A percentile compares a stretch with the other conserved stretches of the same genome.
These are phyloP conservation scores for Chlamydomonas incerta DNA, from an alignment of 139 green algal genomes.

Conservation along the genomic window DNA sequence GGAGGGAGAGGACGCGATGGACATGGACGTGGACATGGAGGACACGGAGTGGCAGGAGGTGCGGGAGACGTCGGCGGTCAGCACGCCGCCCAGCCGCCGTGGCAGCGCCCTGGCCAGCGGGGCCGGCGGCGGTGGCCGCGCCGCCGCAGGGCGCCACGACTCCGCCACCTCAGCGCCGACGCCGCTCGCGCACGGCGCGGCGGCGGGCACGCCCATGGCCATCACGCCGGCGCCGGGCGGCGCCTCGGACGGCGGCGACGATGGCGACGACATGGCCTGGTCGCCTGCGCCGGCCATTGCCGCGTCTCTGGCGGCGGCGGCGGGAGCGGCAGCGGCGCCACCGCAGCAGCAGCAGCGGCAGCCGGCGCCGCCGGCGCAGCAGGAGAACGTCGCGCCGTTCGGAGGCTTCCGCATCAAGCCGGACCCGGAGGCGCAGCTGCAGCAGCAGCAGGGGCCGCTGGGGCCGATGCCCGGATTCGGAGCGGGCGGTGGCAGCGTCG, in stretches of 20 bases:
- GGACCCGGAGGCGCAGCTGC: neutral
- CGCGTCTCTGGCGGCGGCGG: neutral
- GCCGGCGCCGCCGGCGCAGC: neutral
- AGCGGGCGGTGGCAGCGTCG: too few species aligned
- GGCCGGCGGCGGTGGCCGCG: neutral
- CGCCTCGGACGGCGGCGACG: too few species aligned
- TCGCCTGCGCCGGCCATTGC: neutral
- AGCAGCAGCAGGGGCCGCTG: neutral
- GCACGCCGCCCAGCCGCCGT: neutral
- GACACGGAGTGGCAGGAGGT: constrained; percentile 11
- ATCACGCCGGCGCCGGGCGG: constrained; percentile 7
- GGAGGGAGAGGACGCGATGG: neutral
- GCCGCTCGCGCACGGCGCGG: neutral
- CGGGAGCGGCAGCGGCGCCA: neutral
- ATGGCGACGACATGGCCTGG: constrained; percentile 36
- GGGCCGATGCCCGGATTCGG: neutral
- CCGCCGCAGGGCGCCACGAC: too few species aligned
- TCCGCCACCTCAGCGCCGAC: neutral
- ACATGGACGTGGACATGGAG: neutral
- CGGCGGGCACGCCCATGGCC: constrained; percentile 36
- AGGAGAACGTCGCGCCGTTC: neutral
- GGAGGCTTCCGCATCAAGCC: constrained; percentile 29
- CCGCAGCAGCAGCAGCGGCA: neutral
- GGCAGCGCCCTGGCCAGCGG: neutral
- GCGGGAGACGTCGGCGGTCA: too few species aligned